phyloP scores from a whole-genome alignment of 345 rosid genomes.

The Corchorus capsularis region DNA sequence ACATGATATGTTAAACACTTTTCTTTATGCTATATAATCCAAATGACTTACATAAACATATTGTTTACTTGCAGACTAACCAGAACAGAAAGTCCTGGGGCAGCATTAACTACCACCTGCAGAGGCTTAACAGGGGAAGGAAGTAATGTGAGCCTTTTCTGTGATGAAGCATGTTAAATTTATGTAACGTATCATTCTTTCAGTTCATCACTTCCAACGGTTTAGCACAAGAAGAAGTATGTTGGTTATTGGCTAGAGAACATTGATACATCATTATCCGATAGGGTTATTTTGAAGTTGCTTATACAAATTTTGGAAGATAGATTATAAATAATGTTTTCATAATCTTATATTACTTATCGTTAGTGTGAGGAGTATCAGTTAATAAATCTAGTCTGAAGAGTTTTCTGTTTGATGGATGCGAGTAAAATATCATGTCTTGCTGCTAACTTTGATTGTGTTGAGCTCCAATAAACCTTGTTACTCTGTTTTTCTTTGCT shows the following conservation, averaged over 20 bases:
- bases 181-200: background rate
- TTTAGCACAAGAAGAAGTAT: background rate
- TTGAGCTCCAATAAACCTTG: too few species aligned
- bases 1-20: background rate
- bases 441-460: too few species aligned
- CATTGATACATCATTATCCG: background rate
- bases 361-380: background rate
- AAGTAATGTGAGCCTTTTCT: slow-evolving; percentile 32
- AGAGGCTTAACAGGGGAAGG: slow-evolving; percentile 79
- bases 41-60: background rate
- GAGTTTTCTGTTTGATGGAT: background rate
- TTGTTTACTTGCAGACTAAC: slow-evolving; percentile 44
- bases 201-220: background rate
- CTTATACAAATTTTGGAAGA: slow-evolving; percentile 1
- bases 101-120: slow-evolving; percentile 84
- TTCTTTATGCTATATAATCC: background rate
- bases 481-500: too few species aligned
- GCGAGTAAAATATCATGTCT: background rate
- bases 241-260: background rate
- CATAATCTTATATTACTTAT: background rate
- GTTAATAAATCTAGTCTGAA: background rate
- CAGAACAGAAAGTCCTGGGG: slow-evolving; percentile 64
- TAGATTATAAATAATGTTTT: background rate
- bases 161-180: background rate
- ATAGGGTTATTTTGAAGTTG: background rate